Evolutionary conservation across 148 eudicot species (phyloP), one percentile per base, ranked within the genome.

Genomic region (Rhododendron williamsianum): DNA sequence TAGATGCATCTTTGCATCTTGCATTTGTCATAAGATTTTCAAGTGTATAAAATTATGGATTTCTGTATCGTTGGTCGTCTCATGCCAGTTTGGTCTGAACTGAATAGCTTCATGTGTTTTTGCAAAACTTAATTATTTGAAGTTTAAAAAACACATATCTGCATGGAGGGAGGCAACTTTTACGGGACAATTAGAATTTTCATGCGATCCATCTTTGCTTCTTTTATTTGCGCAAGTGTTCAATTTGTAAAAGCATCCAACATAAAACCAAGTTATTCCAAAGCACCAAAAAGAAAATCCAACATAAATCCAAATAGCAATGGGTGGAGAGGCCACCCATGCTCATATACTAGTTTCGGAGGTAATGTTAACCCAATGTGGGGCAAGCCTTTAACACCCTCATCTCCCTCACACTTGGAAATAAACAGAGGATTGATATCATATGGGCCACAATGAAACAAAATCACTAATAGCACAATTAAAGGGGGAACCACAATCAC

Each of bases 71-170:
- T 36, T 9, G 30, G 51, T 69, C 10, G 36, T 65, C 52, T 43
- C 76, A 43, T 71, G 80, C 9, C 72, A 35, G 30, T 71, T 83
- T 71, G 85, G 63, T 71, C 25, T 46, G 19, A 83, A 45, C 15
- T 60, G 84, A 82, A n/a, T 82, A n/a, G 76, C 58, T 35, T 81
- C 36, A 58, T 58, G 16, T 41, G 77, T 9, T 82, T 82, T 36
- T 19, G 33, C 7, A 33, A 52, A 21, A 80, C 19, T 33, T 23
- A 23, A 27, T 52, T 60, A 13, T 21, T 80, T 48, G 19, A 63
- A 49, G 52, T 51, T 30, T 33, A 12, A 63, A 81, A 11, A 58
- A 25, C 41, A 43, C 51, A 63, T 82, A 43, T 6, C 51, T 58
- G 21, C 52, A 41, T 23, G 76, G n/a, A 67, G 30, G 38, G 78